phyloP scores from a whole-genome alignment of 2,329 filamentous ascomycete genomes.

The Stachybotrys elegans region DNA sequence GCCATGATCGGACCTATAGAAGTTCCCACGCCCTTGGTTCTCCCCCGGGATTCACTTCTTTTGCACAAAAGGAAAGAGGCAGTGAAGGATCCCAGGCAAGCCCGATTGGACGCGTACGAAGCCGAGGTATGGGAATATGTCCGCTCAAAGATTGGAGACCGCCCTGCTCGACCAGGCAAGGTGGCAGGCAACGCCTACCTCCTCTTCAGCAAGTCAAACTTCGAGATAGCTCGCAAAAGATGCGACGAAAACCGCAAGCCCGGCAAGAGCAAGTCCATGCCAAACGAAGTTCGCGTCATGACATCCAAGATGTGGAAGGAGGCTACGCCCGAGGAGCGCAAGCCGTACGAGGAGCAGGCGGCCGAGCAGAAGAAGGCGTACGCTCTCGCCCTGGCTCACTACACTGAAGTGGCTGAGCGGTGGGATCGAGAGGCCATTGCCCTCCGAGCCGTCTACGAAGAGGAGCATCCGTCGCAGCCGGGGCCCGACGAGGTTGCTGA shows the following conservation, averaged over 20 bases:
- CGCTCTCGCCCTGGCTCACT: slow-evolving; percentile 50
- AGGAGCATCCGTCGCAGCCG: slow-evolving; percentile 38
- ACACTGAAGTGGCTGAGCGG: slow-evolving; percentile 54
- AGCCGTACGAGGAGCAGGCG: slow-evolving; percentile 73
- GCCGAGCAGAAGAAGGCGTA: slow-evolving; percentile 65
- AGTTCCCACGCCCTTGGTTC: slow-evolving; percentile 70
- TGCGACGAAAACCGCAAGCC: slow-evolving; percentile 61
- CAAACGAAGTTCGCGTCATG: slow-evolving; percentile 80
- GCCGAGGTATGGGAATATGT: slow-evolving; percentile 47
- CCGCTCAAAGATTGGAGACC: slow-evolving; percentile 60
- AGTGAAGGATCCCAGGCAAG: slow-evolving; percentile 43
- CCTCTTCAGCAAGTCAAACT: slow-evolving; percentile 77
- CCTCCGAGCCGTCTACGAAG: slow-evolving; percentile 47
- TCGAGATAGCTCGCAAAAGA: slow-evolving; percentile 53
- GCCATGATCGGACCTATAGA: slow-evolving; percentile 76
- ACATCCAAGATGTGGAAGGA: slow-evolving; percentile 90
- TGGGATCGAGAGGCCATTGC: slow-evolving; percentile 68
- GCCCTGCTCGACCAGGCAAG: slow-evolving; percentile 67
- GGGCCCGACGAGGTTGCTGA: slow-evolving; percentile 16
- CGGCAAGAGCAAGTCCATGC: slow-evolving; percentile 59
- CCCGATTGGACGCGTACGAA: slow-evolving; percentile 53
- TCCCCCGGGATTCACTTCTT: slow-evolving; percentile 50
- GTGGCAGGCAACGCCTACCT: slow-evolving; percentile 80
- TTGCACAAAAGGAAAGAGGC: slow-evolving; percentile 52
- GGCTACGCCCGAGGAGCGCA: slow-evolving; percentile 61